These are phyloP conservation scores for Aspergillus thermomutatus DNA, from an alignment of 2,329 filamentous ascomycete genomes.

Conservation along the genomic window DNA sequence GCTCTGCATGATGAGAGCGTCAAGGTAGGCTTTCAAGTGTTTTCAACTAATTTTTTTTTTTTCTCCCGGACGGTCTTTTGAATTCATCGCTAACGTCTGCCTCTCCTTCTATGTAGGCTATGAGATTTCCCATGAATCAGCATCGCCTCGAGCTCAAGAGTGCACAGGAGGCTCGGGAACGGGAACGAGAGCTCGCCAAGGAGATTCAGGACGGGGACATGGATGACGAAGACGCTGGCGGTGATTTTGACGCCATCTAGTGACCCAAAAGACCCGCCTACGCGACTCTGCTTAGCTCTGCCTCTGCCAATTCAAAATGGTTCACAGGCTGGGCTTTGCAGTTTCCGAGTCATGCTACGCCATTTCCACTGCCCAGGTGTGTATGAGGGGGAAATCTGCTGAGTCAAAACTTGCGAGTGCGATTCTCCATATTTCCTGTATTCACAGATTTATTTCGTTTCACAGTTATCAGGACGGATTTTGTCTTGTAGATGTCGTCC, in stretches of 20 bases:
- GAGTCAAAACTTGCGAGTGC: conserved; percentile 24
- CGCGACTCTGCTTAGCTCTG: too few relatives aligned
- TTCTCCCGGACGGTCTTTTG: conserved; percentile 1
- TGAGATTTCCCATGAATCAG: conserved; percentile 99
- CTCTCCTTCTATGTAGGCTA: conserved; percentile 59
- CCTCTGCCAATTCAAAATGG: conserved; percentile 7
- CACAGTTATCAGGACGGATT: conserved; percentile 8
- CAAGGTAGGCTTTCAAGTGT: conserved; percentile 61
- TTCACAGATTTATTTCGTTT: conserved; percentile 20
- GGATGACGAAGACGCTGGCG: conserved; percentile 92
- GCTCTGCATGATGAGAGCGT: conserved; percentile 95
- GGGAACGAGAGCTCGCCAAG: conserved; percentile 95
- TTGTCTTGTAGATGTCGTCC: conserved; percentile 12
- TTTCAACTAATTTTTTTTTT: neutral
- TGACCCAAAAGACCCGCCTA: conserved; percentile 7
- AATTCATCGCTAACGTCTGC: conserved; percentile 23
- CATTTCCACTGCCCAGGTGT: conserved; percentile 23
- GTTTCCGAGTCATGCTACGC: conserved; percentile 28
- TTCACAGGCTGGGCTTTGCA: conserved; percentile 16
- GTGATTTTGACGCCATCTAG: conserved; percentile 95
- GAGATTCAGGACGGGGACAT: conserved; percentile 97
- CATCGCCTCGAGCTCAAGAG: conserved; percentile 96
- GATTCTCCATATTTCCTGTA: conserved; percentile 26
- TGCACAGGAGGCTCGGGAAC: conserved; percentile 93
- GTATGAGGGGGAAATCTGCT: conserved; percentile 25